These are phyloP conservation scores for Pichia manshurica DNA, from an alignment of 805 yeast genomes.

Conservation along the genomic window DNA sequence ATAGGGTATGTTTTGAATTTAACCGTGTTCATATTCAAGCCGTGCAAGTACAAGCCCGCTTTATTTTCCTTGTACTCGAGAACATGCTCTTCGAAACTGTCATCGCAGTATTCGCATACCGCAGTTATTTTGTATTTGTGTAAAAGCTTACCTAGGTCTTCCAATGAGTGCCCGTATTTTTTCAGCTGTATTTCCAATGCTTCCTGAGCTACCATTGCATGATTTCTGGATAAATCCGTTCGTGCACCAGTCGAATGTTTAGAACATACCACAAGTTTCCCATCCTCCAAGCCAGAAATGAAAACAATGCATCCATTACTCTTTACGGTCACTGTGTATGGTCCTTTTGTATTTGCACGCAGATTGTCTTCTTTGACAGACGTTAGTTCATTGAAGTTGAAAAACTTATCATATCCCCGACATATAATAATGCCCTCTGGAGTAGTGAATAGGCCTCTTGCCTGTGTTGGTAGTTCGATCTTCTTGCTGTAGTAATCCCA, in stretches of 20 bases:
- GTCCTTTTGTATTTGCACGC: constrained; percentile 53
- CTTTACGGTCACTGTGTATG: constrained; percentile 74
- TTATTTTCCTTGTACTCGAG: constrained; percentile 58
- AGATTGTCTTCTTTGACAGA: constrained; percentile 47
- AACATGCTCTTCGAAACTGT: constrained; percentile 88
- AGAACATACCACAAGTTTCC: constrained; percentile 79
- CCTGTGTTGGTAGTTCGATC: constrained; percentile 57
- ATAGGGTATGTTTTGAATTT: constrained; percentile 62
- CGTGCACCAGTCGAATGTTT: constrained; percentile 76
- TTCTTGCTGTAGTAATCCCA: constrained; percentile 71
- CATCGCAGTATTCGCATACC: constrained; percentile 91
- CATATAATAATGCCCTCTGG: constrained; percentile 46
- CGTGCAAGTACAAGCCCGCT: constrained; percentile 87
- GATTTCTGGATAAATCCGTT: constrained; percentile 50
- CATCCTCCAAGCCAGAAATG: constrained; percentile 69
- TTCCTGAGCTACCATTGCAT: constrained; percentile 66
- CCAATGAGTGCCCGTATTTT: constrained; percentile 32
- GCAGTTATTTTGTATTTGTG: constrained; percentile 61
- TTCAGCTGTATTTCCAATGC: constrained; percentile 52
- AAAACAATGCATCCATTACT: constrained; percentile 93
- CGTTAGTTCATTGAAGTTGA: constrained; percentile 65
- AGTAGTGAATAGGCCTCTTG: constrained; percentile 75
- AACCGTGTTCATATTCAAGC: constrained; percentile 66
- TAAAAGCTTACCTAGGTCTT: constrained; percentile 52
- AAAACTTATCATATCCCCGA: constrained; percentile 93